Conservation (phyloP, 2,329 filamentous ascomycete species). For the Thielaviopsis punctulata region DNA sequence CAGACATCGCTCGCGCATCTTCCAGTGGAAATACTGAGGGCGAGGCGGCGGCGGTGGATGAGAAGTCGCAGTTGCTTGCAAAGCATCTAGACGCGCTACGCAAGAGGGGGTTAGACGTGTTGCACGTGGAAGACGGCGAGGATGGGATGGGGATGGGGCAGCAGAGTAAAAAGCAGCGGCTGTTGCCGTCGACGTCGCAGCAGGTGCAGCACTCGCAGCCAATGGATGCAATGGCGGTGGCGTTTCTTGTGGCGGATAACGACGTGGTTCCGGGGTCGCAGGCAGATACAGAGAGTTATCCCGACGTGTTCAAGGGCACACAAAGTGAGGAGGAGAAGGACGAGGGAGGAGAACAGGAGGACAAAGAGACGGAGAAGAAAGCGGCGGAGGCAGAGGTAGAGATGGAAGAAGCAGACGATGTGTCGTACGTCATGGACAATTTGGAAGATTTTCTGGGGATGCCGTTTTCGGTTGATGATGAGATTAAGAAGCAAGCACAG, state of each 20-base stretch:
- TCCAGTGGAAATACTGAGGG: not conserved
- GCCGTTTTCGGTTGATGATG: conserved; percentile 20
- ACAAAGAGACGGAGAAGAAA: too few relatives aligned
- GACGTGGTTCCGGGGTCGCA: conserved; percentile 11
- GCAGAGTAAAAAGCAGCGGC: conserved; percentile 13
- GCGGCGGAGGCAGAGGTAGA: not conserved
- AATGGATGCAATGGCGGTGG: conserved; percentile 30
- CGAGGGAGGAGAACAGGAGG: not conserved
- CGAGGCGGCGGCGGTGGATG: conserved; percentile 16
- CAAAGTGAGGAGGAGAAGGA: conserved; percentile 9
- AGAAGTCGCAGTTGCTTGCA: conserved; percentile 12
- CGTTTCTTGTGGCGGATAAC: conserved; percentile 29
- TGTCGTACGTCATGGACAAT: conserved; percentile 28
- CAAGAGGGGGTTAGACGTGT: not conserved
- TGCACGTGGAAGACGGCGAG: not conserved
- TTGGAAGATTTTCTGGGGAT: conserved; percentile 27
- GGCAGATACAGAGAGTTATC: conserved; percentile 6
- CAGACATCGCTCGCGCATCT: not conserved
- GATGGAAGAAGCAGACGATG: conserved; percentile 22
- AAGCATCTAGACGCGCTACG: conserved; percentile 8
- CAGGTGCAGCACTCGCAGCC: conserved; percentile 23
- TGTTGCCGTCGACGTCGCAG: conserved; percentile 28
- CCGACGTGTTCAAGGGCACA: conserved; percentile 1
- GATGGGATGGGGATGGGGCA: not conserved
- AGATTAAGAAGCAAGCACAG: conserved; percentile 13